Conservation (phyloP, 805 yeast genomes). For the Candida tibetensis region DNA sequence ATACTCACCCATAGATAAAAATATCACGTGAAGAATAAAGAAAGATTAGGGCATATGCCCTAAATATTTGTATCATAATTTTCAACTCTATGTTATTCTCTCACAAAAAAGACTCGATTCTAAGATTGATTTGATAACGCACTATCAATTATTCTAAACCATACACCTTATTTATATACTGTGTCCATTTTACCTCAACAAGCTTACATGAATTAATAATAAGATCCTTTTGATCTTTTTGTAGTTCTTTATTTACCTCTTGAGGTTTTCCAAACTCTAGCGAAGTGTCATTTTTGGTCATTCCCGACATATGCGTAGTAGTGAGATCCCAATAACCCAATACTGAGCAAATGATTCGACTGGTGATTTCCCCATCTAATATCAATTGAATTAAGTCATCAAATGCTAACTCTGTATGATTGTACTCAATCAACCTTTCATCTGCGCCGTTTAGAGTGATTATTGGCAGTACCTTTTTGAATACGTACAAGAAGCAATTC, state of each 20-base stretch:
- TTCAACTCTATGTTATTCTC: conserved; percentile 38
- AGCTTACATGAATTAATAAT: too few relatives aligned
- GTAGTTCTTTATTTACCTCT: too few relatives aligned
- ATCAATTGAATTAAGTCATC: conserved; percentile 15
- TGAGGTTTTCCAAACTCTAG: too few relatives aligned
- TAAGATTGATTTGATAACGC: too few relatives aligned
- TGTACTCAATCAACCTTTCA: conserved; percentile 1
- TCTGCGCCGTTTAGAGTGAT: conserved; percentile 8
- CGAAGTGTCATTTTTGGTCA: too few relatives aligned
- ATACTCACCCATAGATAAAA: too few relatives aligned
- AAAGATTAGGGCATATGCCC: conserved; percentile 6
- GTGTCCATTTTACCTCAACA: too few relatives aligned
- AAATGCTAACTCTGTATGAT: conserved; percentile 9
- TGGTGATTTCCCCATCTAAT: conserved; percentile 20
- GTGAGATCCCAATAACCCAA: conserved; percentile 40
- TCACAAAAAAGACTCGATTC: too few relatives aligned
- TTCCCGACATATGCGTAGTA: too few relatives aligned
- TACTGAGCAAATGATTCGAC: conserved; percentile 32
- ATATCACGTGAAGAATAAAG: too few relatives aligned
- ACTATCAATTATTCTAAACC: conserved; percentile 31
- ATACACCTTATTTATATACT: conserved; percentile 30
- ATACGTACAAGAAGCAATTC: conserved; percentile 11
- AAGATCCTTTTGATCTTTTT: too few relatives aligned
- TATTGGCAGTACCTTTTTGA: conserved; percentile 13
- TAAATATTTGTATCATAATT: conserved; percentile 14